These are phyloP conservation scores for Talaromyces sp. DNA, from an alignment of 2,329 filamentous ascomycete genomes.

Conservation along the genomic window DNA sequence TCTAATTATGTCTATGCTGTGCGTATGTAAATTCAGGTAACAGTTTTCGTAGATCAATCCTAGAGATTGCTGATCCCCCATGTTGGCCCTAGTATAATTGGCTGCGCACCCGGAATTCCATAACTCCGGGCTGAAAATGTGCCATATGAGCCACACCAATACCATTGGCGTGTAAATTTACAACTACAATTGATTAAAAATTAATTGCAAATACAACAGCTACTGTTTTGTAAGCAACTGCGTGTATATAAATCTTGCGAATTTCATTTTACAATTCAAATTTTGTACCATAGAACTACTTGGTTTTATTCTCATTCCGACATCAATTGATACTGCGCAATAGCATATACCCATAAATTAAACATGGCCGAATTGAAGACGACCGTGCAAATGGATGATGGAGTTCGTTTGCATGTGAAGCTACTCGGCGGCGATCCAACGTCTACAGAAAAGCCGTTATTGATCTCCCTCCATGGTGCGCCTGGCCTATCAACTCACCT, in stretches of 20 bases:
- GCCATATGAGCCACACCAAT: background rate
- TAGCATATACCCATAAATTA: background rate
- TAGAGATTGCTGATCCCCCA: background rate
- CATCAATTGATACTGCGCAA: background rate
- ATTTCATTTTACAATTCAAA: background rate
- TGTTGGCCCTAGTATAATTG: background rate
- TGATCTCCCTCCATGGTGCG: conserved; percentile 1
- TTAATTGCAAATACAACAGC: background rate
- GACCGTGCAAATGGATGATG: conserved; percentile 1
- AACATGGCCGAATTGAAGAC: background rate
- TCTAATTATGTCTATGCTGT: background rate
- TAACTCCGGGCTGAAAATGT: background rate
- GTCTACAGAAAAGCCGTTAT: background rate
- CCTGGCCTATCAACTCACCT: background rate
- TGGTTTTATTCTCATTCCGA: background rate
- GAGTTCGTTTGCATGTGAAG: background rate
- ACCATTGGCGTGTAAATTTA: background rate
- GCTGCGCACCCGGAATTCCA: background rate
- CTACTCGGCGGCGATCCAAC: background rate
- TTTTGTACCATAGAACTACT: background rate
- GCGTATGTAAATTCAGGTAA: background rate
- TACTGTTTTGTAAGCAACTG: background rate
- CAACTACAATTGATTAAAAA: background rate
- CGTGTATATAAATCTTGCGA: background rate
- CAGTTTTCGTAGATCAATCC: background rate